Base-by-base conservation (phyloP, 345 rosid genomes). In the Eucalyptus lansdowneana region DNA sequence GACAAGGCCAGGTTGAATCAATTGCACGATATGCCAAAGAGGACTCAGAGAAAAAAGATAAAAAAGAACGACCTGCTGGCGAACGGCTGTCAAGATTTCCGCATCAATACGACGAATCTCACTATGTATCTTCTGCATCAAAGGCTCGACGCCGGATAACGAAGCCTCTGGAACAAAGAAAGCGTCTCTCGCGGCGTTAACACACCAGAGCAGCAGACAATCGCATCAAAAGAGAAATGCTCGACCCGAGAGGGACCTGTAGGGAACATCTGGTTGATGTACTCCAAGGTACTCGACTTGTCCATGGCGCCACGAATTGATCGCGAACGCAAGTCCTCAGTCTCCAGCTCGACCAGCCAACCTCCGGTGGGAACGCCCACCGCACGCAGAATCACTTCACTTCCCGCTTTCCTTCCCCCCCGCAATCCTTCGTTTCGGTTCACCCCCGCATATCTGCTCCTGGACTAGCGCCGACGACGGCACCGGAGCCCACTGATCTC, bases 251-350 rank as follows among this genome's bases (percentile, higher is more conserved):
- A 86, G 40, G 13, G 62, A 96, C 99, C 99, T 93, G 99, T 96
- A 47, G 99, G 99, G 80, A 98, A 98, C 99, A 98, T 98, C 94
- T 98, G 99, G 92, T 98, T 98, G 90, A 98, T 98, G 93, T 98
- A 97, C 92, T 97, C 99, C 91, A 98, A 87, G 53, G 99, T 95
- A 92, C 98, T 96, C 34, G 98, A 94, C 93, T 97, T 98, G 92
- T 96, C 99, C 99, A 97, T 98, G 31, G 93, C 93, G 29, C 47
- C 42, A 37, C 42, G 47, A 76, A 76, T 37, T 22, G 47, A 21
- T 76, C 83, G 83, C 83, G 14, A 37, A 37, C 45, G 83, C 83
- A 40, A 37, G 83, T 37, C 83, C 83, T 37, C 83, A 11, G 45
- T 21, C 83, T 21, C 83, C 83, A 76, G 83, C 24, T 76, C 45